Conservation (phyloP, 495 filamentous ascomycete species). For the Astrocystis sublimbata region DNA sequence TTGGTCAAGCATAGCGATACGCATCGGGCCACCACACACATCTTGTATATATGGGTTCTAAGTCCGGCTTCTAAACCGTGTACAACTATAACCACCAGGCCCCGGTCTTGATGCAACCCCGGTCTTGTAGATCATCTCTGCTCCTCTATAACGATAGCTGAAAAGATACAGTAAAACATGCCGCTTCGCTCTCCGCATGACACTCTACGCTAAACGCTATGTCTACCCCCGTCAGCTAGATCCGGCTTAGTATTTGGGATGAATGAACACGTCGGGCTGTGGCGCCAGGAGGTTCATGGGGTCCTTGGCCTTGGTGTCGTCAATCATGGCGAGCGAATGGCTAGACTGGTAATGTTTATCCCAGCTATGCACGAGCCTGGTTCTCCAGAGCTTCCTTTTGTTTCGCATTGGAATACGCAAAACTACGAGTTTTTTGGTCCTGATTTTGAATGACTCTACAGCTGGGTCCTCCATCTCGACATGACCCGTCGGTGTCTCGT, state of each 20-base stretch:
- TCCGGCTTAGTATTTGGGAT: background rate
- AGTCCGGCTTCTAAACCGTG: background rate
- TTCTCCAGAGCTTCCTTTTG: background rate
- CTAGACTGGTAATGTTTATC: background rate
- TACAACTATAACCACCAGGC: background rate
- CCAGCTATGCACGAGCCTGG: background rate
- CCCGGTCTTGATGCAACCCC: background rate
- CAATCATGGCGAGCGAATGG: slow-evolving; percentile 19
- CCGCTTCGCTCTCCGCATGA: background rate
- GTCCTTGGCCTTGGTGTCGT: slow-evolving; percentile 3
- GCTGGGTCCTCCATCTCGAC: slow-evolving; percentile 25
- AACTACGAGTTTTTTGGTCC: background rate
- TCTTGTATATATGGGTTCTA: background rate
- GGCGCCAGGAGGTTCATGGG: slow-evolving; percentile 17
- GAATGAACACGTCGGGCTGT: background rate
- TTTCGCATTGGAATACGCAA: slow-evolving; percentile 19
- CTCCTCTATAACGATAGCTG: background rate
- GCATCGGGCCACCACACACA: background rate
- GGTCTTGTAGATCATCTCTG: background rate
- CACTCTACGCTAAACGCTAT: too few relatives aligned
- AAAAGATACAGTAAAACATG: slow-evolving; percentile 10
- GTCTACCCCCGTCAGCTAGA: background rate
- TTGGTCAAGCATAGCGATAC: background rate
- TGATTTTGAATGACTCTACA: background rate
- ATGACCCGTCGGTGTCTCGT: slow-evolving; percentile 33